Evolutionary conservation across 139 green algal species (phyloP).

Genomic region (Zygnema circumcarinatum): DNA sequence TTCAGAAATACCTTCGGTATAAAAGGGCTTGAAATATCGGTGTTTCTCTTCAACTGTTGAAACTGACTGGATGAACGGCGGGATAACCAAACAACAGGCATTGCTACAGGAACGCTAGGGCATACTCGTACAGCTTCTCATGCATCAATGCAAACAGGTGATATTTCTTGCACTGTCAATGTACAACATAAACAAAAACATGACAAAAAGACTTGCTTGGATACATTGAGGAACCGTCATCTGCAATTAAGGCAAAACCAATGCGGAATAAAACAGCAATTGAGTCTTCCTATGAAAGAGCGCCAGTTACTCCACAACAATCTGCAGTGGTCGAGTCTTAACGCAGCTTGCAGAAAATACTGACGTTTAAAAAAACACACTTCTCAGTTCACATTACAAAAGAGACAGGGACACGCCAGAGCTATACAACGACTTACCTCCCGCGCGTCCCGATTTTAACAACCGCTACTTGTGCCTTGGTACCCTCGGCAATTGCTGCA

Average conservation of each 20-base stretch:
- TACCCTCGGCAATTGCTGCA: slow-evolving; percentile 1
- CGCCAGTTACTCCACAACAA: neutral
- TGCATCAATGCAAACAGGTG: too few species aligned
- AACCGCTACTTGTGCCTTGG: slow-evolving; percentile 1
- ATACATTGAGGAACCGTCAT: too few species aligned
- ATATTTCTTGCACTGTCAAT: slow-evolving; percentile 6
- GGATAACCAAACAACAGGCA: neutral
- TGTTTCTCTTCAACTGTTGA: too few species aligned
- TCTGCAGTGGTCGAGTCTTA: neutral
- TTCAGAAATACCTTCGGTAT: too few species aligned
- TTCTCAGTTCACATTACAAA: neutral
- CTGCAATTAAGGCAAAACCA: neutral
- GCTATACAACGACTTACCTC: slow-evolving; percentile 1
- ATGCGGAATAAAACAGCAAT: too few species aligned
- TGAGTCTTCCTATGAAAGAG: too few species aligned
- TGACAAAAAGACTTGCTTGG: too few species aligned
- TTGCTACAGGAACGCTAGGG: neutral
- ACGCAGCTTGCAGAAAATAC: neutral
- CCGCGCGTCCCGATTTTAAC: slow-evolving; percentile 22
- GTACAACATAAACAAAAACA: neutral
- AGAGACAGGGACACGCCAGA: too few species aligned
- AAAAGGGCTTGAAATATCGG: too few species aligned
- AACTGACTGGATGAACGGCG: neutral
- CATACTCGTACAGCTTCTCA: too few species aligned
- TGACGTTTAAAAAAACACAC: neutral